phyloP scores from a whole-genome alignment of 768 basidiomycete genomes.

The Steccherinum ochraceum region DNA sequence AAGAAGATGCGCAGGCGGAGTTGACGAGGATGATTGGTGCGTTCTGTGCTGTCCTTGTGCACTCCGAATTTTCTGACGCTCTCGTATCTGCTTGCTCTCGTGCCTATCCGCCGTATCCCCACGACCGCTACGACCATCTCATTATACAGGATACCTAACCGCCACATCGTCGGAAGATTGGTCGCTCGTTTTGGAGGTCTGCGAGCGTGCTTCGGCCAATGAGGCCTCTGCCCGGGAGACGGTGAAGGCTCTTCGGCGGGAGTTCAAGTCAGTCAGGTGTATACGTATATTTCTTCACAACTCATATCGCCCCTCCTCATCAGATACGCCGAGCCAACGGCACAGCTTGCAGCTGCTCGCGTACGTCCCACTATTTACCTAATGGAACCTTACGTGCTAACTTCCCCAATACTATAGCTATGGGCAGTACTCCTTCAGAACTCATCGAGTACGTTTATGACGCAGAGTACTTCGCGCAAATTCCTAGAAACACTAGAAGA shows the following conservation, averaged over 20 bases:
- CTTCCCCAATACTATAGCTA: conserved; percentile 38
- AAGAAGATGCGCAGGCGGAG: conserved; percentile 44
- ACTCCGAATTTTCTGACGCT: neutral
- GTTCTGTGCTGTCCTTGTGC: conserved; percentile 4
- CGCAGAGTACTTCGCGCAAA: conserved; percentile 65
- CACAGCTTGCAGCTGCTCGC: conserved; percentile 71
- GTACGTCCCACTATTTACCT: conserved; percentile 31
- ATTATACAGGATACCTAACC: conserved; percentile 55
- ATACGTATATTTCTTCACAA: conserved; percentile 13
- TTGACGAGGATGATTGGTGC: conserved; percentile 69
- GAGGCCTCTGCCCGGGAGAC: conserved; percentile 81
- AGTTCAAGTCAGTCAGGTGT: conserved; percentile 65
- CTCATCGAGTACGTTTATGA: conserved; percentile 63
- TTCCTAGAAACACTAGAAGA: conserved; percentile 79
- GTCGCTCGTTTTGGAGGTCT: conserved; percentile 77
- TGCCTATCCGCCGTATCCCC: neutral
- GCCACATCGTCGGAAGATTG: conserved; percentile 80
- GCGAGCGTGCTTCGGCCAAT: conserved; percentile 70
- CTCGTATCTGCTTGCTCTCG: neutral
- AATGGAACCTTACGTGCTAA: neutral
- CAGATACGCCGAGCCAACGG: conserved; percentile 70
- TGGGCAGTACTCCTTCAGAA: conserved; percentile 92
- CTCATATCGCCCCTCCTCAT: neutral
- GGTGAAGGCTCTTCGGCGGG: conserved; percentile 70
- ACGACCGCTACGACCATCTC: neutral